Conservation (phyloP, 371 early-diverging fungal genomes). For the Mucor mucedo region DNA sequence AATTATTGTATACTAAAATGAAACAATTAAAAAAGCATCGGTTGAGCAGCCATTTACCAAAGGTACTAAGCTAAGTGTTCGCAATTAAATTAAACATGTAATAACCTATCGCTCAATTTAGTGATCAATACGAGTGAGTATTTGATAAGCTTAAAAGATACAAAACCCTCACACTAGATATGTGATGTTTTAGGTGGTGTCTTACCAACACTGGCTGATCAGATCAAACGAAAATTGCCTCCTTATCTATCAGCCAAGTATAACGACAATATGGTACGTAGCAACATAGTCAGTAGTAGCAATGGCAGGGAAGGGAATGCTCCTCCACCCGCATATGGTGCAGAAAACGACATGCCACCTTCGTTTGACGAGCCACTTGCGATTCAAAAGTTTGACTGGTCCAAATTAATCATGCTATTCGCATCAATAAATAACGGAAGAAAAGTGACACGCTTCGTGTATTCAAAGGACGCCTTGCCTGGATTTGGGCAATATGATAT, state of each 20-base stretch:
- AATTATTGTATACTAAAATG: too few relatives aligned
- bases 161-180: not conserved
- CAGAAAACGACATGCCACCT: not conserved
- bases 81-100: too few relatives aligned
- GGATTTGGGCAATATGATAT: too few relatives aligned
- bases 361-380: not conserved
- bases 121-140: not conserved
- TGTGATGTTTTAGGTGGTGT: not conserved
- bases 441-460: too few relatives aligned
- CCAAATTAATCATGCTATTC: too few relatives aligned
- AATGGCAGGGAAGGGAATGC: not conserved
- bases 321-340: not conserved
- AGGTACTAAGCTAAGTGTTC: too few relatives aligned
- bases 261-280: not conserved
- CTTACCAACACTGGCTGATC: not conserved
- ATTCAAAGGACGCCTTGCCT: too few relatives aligned
- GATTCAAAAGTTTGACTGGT: too few relatives aligned
- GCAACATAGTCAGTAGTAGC: too few relatives aligned
- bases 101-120: not conserved
- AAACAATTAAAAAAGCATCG: too few relatives aligned
- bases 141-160: not conserved
- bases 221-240: not conserved
- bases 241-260: not conserved
- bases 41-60: too few relatives aligned
- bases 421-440: too few relatives aligned